Evolutionary conservation across 768 basidiomycete species (phyloP).

Genomic region (Collybiopsis confluens): DNA sequence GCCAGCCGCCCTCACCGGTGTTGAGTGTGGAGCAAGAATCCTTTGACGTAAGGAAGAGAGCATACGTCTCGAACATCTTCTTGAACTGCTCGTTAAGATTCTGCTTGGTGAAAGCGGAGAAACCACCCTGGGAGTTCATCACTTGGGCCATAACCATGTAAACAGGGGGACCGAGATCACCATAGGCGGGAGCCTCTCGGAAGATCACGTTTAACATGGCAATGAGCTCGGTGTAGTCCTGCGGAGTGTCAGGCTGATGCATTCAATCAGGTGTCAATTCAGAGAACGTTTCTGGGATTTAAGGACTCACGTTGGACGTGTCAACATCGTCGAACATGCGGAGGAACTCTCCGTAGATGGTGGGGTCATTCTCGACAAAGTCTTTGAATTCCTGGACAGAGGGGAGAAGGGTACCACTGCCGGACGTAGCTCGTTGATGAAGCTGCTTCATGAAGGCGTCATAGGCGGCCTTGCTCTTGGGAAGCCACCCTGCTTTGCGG

Average conservation of each 20-base stretch:
- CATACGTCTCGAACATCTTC: too few species aligned
- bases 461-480: neutral
- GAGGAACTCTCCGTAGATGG: constrained; percentile 3
- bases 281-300: too few species aligned
- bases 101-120: neutral
- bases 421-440: neutral
- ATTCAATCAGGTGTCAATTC: too few species aligned
- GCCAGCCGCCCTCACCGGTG: constrained; percentile 1
- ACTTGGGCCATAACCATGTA: constrained; percentile 12
- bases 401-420: neutral
- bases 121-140: constrained; percentile 16
- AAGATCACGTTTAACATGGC: constrained; percentile 12
- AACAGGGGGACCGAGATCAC: constrained; percentile 10
- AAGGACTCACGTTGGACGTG: neutral
- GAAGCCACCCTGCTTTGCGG: constrained; percentile 11
- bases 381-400: constrained; percentile 1
- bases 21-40: constrained; percentile 1
- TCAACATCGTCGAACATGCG: neutral
- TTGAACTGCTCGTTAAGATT: neutral
- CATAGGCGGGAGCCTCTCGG: constrained; percentile 10
- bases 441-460: constrained; percentile 5
- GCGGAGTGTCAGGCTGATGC: neutral
- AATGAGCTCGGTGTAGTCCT: constrained; percentile 7
- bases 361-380: neutral
- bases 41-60: neutral